These are phyloP conservation scores for Trichoderma gracile DNA, from an alignment of 2,329 filamentous ascomycete species.

Conservation along the genomic window DNA sequence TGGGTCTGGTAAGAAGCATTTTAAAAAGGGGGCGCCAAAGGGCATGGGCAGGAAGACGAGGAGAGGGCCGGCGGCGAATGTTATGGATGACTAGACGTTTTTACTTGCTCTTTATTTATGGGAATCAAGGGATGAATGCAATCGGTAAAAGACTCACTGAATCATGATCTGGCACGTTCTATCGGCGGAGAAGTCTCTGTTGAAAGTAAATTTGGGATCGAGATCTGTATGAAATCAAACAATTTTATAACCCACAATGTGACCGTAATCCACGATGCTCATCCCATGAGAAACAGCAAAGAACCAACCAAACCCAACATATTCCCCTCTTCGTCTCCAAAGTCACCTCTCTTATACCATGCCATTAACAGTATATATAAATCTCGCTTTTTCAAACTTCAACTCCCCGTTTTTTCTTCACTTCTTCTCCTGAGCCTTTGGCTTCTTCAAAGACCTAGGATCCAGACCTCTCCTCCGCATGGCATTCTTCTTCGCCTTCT, in stretches of 20 bases:
- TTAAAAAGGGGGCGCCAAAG: conserved; percentile 72
- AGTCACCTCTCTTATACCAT: not conserved
- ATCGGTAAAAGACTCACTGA: conserved; percentile 2
- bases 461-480: conserved; percentile 74
- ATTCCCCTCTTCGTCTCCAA: conserved; percentile 17
- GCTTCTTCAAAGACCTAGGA: conserved; percentile 51
- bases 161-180: not conserved
- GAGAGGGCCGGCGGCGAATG: conserved; percentile 7
- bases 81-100: conserved; percentile 16
- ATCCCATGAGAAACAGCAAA: not conserved
- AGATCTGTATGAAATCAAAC: not conserved
- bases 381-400: not conserved
- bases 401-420: not conserved
- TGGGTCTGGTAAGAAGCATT: conserved; percentile 83
- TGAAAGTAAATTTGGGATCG: conserved; percentile 1
- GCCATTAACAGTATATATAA: conserved; percentile 11
- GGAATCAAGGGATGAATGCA: conserved; percentile 2
- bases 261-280: conserved; percentile 15
- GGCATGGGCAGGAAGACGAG: conserved; percentile 53
- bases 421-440: conserved; percentile 24
- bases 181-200: not conserved
- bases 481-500: conserved; percentile 70
- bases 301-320: not conserved
- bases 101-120: not conserved
- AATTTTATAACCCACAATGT: conserved; percentile 21